Base-by-base conservation (phyloP, 2,329 filamentous ascomycete species). In the Aspergillus pseudoterreus region DNA sequence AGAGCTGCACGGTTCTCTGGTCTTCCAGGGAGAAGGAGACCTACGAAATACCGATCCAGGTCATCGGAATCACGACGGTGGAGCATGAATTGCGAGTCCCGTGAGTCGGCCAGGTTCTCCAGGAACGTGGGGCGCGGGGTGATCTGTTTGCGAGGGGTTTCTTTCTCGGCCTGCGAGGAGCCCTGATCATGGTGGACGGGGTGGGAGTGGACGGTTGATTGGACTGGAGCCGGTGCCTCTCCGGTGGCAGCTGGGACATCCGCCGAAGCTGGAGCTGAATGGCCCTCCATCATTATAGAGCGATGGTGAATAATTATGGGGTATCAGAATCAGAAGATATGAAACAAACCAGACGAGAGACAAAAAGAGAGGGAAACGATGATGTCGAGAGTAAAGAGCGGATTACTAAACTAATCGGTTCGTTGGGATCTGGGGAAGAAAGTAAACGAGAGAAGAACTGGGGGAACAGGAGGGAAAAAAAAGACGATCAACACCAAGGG, bases 41-140 rank as follows among this genome's bases (percentile, higher is more conserved):
- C 41, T 67, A 79, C 80, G 63, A 85, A 86, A 67, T 85, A 85
- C 56, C 84, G 81, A 53, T 83, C 81, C 44, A 85, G 57, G 32
- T 82, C 78, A 54, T 78, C 67, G 12, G 63, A 68, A 32, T 68
- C 58, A 14, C 53, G 60, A 45, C 62, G 57, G 36, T 63, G 49
- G 6, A 69, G 43, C 45, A 62, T 62, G 42, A 69, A 69, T 21
- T 68, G 66, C 2, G 55, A 55, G 6, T 69, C 65, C 5, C 66
- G 62, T 12, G 64, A 66, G 35, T 57, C 61, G 30, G 61, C 67
- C 8, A 71, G 49, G 45, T 71, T 62, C 33, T 63, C 60, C 39
- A 71, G 52, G 38, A 68, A 71, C 10, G 66, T 67, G 15, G 68
- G 67, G 15, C 67, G 64, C 15, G 67, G 66, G 2, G 65, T 67